A percentile compares a stretch with the other conserved stretches of the same genome.
phyloP scores from a whole-genome alignment of 2,329 filamentous ascomycete genomes.

The Talaromyces sp. region DNA sequence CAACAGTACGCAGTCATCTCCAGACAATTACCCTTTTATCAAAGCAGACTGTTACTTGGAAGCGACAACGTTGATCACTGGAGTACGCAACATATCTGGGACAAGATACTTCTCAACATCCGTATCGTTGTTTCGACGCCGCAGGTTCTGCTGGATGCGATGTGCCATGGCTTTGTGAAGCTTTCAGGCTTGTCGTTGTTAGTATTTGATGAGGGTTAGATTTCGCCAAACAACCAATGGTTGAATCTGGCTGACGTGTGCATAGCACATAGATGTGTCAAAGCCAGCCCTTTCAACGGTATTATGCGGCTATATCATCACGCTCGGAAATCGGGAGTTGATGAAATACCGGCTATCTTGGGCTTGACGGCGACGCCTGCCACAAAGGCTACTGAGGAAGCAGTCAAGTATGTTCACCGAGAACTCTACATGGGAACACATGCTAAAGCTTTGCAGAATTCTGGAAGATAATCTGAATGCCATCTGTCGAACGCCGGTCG shows the following conservation, averaged over 20 bases:
- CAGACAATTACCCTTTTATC: conserved; percentile 55
- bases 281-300: conserved; percentile 60
- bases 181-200: conserved; percentile 63
- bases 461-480: conserved; percentile 70
- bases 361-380: conserved; percentile 79
- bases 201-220: conserved; percentile 76
- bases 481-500: conserved; percentile 63
- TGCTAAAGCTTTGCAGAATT: conserved; percentile 29
- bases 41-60: conserved; percentile 63
- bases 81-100: conserved; percentile 65
- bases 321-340: conserved; percentile 34
- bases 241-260: background rate
- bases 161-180: conserved; percentile 68
- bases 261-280: conserved; percentile 67
- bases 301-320: conserved; percentile 72
- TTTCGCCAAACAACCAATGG: background rate
- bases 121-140: conserved; percentile 75
- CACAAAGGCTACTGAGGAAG: conserved; percentile 54
- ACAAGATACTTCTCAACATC: conserved; percentile 59
- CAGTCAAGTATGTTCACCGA: conserved; percentile 47
- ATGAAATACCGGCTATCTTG: conserved; percentile 61
- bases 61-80: conserved; percentile 68
- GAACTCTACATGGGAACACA: background rate
- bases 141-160: conserved; percentile 68
- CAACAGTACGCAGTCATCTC: conserved; percentile 63